Evolutionary conservation across 352 stramenopile genomes (phyloP), one percentile per base, ranked within the genome.

Genomic region (Pythium scleroteichum): DNA sequence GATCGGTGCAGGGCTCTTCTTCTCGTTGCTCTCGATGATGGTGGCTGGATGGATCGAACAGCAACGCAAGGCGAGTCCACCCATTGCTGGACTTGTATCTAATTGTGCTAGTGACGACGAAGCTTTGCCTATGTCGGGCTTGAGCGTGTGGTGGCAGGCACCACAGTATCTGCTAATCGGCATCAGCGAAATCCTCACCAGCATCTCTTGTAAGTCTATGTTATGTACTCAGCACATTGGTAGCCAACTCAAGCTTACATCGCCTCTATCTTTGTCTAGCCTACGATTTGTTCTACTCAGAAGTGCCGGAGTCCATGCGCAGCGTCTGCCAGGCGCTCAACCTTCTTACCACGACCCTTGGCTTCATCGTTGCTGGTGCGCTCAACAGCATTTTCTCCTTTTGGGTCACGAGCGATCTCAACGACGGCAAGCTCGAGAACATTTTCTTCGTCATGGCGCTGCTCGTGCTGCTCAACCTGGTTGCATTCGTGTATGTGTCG

Each of bases 241-340:
- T n/a, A n/a, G n/a, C n/a, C n/a, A n/a, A n/a, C n/a, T n/a, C 29
- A 35, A 35, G 23, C 35, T 59, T 17, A 46, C 32, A 49, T 23
- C 3, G 26, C 6, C 20, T 50, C 22, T 46, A 3, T 33, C 10
- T 56, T 16, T 35, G 32, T 24, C 14, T 55, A 88, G 75, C 87
- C 9, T 95, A 94, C 72, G 87, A 94, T 63, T 66, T 97, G n/a
- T 97, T 97, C 65, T 97, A 97, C 68, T 94, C 87, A 17, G 88
- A 97, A 67, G 90, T 96, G 4, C 91, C 91, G 10, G 79, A 89
- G 68, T 90, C 79, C 24, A 97, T 97, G 90, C 82, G 90, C 46
- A 96, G 89, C 55, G 87, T 97, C 6, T 95, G 87, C 54, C 88
- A 96, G 47, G 87, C 90, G 10, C 77, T 97, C 9, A 97, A 97